These are phyloP conservation scores for Lumnitzera racemosa DNA, from an alignment of 345 rosid species.

Conservation along the genomic window DNA sequence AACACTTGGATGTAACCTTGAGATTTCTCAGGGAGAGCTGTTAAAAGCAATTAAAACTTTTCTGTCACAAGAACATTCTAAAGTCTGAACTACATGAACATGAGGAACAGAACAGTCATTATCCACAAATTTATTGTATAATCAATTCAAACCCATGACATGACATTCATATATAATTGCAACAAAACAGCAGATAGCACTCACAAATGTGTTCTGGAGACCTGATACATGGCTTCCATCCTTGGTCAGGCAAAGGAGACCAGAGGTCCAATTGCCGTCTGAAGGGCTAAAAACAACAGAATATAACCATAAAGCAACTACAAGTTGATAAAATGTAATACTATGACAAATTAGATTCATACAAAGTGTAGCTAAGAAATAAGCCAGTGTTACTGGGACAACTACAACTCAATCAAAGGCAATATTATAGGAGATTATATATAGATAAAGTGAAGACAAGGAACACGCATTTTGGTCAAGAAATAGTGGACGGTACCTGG, in stretches of 20 bases:
- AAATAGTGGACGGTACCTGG: too few relatives aligned
- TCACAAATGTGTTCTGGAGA: constrained; percentile 31
- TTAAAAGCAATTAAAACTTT: constrained; percentile 1
- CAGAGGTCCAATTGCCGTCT: constrained; percentile 63
- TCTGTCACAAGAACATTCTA: background rate
- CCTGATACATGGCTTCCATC: constrained; percentile 68
- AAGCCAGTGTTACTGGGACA: too few relatives aligned
- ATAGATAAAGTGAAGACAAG: too few relatives aligned
- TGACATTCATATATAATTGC: too few relatives aligned
- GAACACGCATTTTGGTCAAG: too few relatives aligned
- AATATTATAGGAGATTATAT: too few relatives aligned
- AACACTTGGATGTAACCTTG: constrained; percentile 78
- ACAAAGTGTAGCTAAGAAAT: too few relatives aligned
- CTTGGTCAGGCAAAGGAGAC: constrained; percentile 80
- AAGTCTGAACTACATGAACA: background rate
- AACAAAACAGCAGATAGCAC: constrained; percentile 12
- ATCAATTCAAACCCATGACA: too few relatives aligned
- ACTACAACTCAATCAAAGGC: too few relatives aligned
- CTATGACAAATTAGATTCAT: background rate
- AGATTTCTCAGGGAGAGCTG: constrained; percentile 55
- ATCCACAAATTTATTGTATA: too few relatives aligned
- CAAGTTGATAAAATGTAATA: background rate
- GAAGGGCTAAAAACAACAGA: constrained; percentile 30
- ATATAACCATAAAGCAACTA: too few relatives aligned
- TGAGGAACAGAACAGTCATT: background rate